A percentile compares a stretch with the other conserved stretches of the same genome.
Evolutionary conservation across 192 early-diverging fungal genomes (phyloP).

Genomic region (Paraglomus brasilianum): DNA sequence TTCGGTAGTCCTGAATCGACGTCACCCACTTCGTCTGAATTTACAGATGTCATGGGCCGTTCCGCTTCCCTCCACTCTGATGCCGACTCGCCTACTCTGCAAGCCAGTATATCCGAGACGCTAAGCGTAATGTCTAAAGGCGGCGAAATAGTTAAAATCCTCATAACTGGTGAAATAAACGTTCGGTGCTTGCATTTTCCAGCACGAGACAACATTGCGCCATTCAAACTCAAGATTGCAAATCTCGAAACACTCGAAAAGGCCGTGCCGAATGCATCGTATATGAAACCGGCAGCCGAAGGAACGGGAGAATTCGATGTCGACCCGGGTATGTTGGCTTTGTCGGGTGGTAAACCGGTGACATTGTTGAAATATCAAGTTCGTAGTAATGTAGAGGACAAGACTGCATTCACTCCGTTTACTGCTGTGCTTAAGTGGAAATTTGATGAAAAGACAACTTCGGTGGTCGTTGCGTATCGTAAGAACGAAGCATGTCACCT

Average conservation of each 20-base stretch:
- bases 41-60: not conserved
- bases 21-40: constrained; percentile 9
- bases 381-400: constrained; percentile 31
- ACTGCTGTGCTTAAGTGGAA: constrained; percentile 52
- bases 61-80: not conserved
- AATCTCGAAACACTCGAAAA: constrained; percentile 40
- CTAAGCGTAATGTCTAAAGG: constrained; percentile 43
- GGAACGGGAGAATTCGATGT: constrained; percentile 38
- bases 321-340: constrained; percentile 38
- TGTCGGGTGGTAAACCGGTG: constrained; percentile 26
- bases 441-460: constrained; percentile 48
- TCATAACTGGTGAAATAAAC: constrained; percentile 53
- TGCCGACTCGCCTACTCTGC: constrained; percentile 28
- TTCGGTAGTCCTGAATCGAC: too few species aligned
- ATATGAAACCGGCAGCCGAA: constrained; percentile 35
- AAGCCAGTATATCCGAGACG: constrained; percentile 45
- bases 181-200: constrained; percentile 34
- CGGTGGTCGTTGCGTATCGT: constrained; percentile 51
- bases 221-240: constrained; percentile 7
- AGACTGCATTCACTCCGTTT: constrained; percentile 35
- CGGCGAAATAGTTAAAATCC: constrained; percentile 43
- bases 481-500: constrained; percentile 39
- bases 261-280: constrained; percentile 38
- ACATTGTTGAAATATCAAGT: constrained; percentile 45
- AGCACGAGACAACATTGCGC: not conserved